Evolutionary conservation across 257 asterid genomes (phyloP), one percentile per base, ranked within the genome.

Genomic region (Datura wrightii): DNA sequence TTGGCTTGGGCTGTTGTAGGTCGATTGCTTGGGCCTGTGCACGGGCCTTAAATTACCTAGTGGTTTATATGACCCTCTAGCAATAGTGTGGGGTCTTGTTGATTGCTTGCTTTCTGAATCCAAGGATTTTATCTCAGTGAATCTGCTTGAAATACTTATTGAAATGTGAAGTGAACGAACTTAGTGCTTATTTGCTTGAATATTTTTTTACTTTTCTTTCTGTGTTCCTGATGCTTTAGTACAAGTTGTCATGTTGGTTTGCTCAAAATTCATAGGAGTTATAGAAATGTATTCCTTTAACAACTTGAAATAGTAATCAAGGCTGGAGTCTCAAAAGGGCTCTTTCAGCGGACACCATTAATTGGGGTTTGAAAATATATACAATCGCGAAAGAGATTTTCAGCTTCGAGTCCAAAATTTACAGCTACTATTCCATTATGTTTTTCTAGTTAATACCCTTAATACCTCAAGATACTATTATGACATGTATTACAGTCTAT

Each of bases 241-340:
- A 14, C 66, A 8, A 53, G 83, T 79, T 78, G 82, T 53, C 24
- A 36, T 84, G 83, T 80, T 83, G 86, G 69, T 65, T 83, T 82
- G 37, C 69, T 56, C 83, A 24, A 37, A 72, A 74, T 82, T 79
- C 85, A 4, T 10, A 13, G 91, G 63, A 83, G 66, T 89, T 93
- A 83, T 82, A 84, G 93, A 88, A 89, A 89, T 86, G 92, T 82
- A 52, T 50, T 84, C 95, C 95, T 56, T 15, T 10, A 82, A 80
- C 19, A 44, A 56, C 18, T 36, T 55, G 41, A 50, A 70, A 39
- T 31, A 80, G n/a, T 67, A 92, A 93, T 92, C 98, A 91, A 94
- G 98, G 98, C 98, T 92, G 97, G 98, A 91, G 92, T 95, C 98
- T 95, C 97, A 4, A 56, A 91, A 87, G 65, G 81, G 98, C 94